A percentile compares a stretch with the other conserved stretches of the same genome.
phyloP scores from a whole-genome alignment of 495 filamentous ascomycete genomes.

The Penicillium macrosclerotiorum region DNA sequence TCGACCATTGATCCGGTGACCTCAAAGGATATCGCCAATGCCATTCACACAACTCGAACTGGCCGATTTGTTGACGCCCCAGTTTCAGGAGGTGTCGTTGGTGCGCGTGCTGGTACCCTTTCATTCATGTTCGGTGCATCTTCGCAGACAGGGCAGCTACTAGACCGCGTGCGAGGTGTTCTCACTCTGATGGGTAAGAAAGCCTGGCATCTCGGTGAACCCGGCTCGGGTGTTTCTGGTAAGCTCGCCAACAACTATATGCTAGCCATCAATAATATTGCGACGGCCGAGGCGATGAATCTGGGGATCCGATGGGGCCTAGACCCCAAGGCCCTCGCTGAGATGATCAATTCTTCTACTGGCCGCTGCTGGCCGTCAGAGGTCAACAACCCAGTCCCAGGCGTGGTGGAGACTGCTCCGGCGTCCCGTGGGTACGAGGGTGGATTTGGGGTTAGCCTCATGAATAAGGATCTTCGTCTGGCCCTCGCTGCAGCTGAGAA shows the following conservation, averaged over 20 bases:
- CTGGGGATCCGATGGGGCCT: constrained; percentile 82
- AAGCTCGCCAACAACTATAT: constrained; percentile 96
- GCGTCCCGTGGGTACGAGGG: constrained; percentile 72
- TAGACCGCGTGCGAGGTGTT: constrained; percentile 60
- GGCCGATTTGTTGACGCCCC: constrained; percentile 75
- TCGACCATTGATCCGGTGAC: constrained; percentile 85
- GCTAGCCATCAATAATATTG: constrained; percentile 88
- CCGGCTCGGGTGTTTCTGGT: constrained; percentile 75
- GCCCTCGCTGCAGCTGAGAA: constrained; percentile 71
- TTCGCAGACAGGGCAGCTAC: constrained; percentile 39
- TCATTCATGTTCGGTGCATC: constrained; percentile 86
- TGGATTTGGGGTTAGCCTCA: constrained; percentile 79
- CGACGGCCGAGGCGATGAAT: constrained; percentile 90
- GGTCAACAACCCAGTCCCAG: constrained; percentile 88
- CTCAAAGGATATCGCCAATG: constrained; percentile 63
- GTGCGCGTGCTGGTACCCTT: constrained; percentile 69
- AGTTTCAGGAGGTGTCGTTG: constrained; percentile 85
- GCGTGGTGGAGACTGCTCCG: constrained; percentile 71
- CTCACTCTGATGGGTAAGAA: constrained; percentile 79
- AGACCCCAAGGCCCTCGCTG: constrained; percentile 72
- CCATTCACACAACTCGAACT: constrained; percentile 53
- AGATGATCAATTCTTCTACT: constrained; percentile 80
- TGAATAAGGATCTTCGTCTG: constrained; percentile 78
- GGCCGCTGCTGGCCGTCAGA: constrained; percentile 91
- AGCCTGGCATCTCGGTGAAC: constrained; percentile 75